phyloP scores from a whole-genome alignment of 2,329 filamentous ascomycete genomes.

The Cladophialophora carrionii region DNA sequence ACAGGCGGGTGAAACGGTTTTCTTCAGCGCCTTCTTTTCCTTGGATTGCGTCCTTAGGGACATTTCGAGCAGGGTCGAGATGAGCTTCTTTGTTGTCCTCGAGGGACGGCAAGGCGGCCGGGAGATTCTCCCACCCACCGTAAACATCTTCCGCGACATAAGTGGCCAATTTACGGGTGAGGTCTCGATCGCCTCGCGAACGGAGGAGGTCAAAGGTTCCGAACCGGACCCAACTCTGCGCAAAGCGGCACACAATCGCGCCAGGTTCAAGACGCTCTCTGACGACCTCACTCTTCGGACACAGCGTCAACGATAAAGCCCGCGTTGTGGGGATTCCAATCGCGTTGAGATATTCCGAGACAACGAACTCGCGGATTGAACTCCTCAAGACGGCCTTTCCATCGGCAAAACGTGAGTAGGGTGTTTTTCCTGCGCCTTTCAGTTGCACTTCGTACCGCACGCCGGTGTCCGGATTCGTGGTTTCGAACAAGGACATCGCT shows the following conservation, averaged over 20 bases:
- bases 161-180: constrained; percentile 74
- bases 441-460: constrained; percentile 85
- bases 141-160: constrained; percentile 89
- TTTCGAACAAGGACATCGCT: constrained; percentile 92
- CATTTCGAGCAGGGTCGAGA: constrained; percentile 53
- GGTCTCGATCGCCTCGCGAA: constrained; percentile 73
- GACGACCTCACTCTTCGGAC: constrained; percentile 71
- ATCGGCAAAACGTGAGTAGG: constrained; percentile 95
- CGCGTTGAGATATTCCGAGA: constrained; percentile 82
- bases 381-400: constrained; percentile 90
- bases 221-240: constrained; percentile 85
- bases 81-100: constrained; percentile 42
- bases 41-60: constrained; percentile 64
- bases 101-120: constrained; percentile 55
- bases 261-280: constrained; percentile 85
- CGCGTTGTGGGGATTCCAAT: constrained; percentile 84
- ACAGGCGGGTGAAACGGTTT: constrained; percentile 85
- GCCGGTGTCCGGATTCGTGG: constrained; percentile 72
- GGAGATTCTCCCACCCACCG: constrained; percentile 82
- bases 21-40: constrained; percentile 70
- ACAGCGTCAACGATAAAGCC: constrained; percentile 77
- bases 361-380: constrained; percentile 91
- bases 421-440: constrained; percentile 90
- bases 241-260: constrained; percentile 89
- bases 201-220: constrained; percentile 96